Base-by-base conservation (phyloP, 495 filamentous ascomycete species). In the Pyrenula massariospora region DNA sequence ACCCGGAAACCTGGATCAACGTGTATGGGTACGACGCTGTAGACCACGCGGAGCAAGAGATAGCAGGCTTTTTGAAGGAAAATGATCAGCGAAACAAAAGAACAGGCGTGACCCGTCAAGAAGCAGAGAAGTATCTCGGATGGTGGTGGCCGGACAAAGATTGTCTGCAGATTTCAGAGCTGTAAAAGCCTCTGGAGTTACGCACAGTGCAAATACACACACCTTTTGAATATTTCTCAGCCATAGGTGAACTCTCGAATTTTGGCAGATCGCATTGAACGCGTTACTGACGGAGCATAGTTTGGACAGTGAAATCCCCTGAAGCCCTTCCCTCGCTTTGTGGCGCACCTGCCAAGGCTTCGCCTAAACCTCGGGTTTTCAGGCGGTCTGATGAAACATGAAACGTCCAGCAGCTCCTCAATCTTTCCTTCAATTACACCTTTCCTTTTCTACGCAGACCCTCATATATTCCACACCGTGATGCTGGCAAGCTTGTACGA, bases 1-100 rank as follows among this genome's bases (percentile, higher is more conserved):
- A 68, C 54, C 62, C 64, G 21, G 22, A 55, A 8, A 58, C 55
- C 2, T 59, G 62, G 22, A 51, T 65, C 5, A 59, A 67, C 22
- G 54, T 60, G 12, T 68, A 68, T 54, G 66, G 66, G 8, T 68
- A 63, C 48, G 61, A 68, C 51, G 63, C 64, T 0, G 66, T 66
- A 49, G 58, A 48, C 54, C 60, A 66, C 56, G 65, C 60, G 1
- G 60, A 63, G 22, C 47, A 56, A 8, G 65, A 60, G 49, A 57
- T 68, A 22, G 51, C 54, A 10, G 55, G 54, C 10, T 62, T 20
- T 22, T 49, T 62, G 24, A 50, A 52, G 19, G 59, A 65, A 42
- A 42, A 42, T 5, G 58, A 62, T 10, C 49, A 36, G 22, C 24
- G 31, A 15, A 42, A 42, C 15, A 5, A 42, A 8, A 42, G 8